These are phyloP conservation scores for Gynochthodes officinalis DNA, from an alignment of 257 asterid genomes.

Conservation along the genomic window DNA sequence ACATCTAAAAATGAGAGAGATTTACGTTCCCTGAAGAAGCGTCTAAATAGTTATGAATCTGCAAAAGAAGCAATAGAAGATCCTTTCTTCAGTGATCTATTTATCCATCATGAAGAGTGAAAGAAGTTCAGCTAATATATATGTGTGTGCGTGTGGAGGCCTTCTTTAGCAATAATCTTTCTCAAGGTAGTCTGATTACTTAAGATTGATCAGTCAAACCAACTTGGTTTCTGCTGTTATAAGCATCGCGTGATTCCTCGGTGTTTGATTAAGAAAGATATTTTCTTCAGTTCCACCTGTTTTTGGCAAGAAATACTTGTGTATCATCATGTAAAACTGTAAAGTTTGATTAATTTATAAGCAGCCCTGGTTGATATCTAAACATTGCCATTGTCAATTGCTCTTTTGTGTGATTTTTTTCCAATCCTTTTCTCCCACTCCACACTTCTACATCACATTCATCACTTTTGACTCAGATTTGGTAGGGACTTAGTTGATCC, in stretches of 20 bases:
- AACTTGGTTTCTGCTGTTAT: conserved; percentile 17
- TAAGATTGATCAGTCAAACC: conserved; percentile 6
- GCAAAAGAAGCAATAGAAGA: conserved; percentile 75
- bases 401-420: too few relatives aligned
- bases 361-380: background rate
- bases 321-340: background rate
- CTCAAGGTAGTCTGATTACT: background rate
- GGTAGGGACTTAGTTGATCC: background rate
- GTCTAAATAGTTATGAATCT: conserved; percentile 53
- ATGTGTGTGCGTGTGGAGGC: background rate
- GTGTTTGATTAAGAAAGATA: background rate
- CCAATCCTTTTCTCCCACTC: background rate
- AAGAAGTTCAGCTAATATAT: conserved; percentile 14
- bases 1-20: conserved; percentile 63
- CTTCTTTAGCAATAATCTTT: background rate
- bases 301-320: background rate
- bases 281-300: background rate
- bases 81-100: conserved; percentile 56
- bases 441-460: background rate
- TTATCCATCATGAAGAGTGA: conserved; percentile 27
- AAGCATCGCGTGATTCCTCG: too few relatives aligned
- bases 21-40: conserved; percentile 71
- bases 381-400: background rate
- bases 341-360: background rate
- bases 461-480: background rate